These are phyloP conservation scores for Taxawa tesnikishii DNA, from an alignment of 2,329 filamentous ascomycete species.

Conservation along the genomic window DNA sequence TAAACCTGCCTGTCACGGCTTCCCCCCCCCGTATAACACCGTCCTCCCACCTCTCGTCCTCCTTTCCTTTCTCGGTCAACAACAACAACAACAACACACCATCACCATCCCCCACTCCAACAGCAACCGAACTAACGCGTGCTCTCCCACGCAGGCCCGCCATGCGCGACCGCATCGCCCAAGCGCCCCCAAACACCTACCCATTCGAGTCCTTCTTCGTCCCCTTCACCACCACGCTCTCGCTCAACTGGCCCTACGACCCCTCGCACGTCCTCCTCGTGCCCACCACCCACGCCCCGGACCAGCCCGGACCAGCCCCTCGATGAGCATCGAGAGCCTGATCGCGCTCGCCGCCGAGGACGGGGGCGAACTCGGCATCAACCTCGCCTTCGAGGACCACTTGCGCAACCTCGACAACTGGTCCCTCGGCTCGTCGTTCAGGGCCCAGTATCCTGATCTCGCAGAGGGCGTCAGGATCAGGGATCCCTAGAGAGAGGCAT, in stretches of 20 bases:
- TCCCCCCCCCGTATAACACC: too few species aligned
- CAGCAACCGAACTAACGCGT: neutral
- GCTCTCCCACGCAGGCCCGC: conserved; percentile 38
- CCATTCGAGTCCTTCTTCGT: conserved; percentile 75
- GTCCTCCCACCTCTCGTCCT: too few species aligned
- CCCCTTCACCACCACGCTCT: conserved; percentile 63
- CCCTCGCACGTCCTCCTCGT: conserved; percentile 40
- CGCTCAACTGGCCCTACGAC: conserved; percentile 76
- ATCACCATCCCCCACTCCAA: neutral
- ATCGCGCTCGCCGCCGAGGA: conserved; percentile 11
- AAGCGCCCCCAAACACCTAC: conserved; percentile 38
- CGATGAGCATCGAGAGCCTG: conserved; percentile 11
- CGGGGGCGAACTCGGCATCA: conserved; percentile 60
- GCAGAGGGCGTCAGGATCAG: conserved; percentile 17
- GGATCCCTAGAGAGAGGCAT: conserved; percentile 8
- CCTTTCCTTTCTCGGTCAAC: too few species aligned
- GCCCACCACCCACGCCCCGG: conserved; percentile 11
- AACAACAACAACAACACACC: too few species aligned
- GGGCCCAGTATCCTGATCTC: conserved; percentile 16
- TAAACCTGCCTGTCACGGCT: neutral
- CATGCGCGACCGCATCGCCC: conserved; percentile 57
- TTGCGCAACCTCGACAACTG: conserved; percentile 66
- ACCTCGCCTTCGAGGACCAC: conserved; percentile 77
- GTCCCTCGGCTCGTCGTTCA: conserved; percentile 41
- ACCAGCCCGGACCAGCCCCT: conserved; percentile 6